Evolutionary conservation across 208 protist species (phyloP).

Genomic region (Trypanosoma cruzi): DNA sequence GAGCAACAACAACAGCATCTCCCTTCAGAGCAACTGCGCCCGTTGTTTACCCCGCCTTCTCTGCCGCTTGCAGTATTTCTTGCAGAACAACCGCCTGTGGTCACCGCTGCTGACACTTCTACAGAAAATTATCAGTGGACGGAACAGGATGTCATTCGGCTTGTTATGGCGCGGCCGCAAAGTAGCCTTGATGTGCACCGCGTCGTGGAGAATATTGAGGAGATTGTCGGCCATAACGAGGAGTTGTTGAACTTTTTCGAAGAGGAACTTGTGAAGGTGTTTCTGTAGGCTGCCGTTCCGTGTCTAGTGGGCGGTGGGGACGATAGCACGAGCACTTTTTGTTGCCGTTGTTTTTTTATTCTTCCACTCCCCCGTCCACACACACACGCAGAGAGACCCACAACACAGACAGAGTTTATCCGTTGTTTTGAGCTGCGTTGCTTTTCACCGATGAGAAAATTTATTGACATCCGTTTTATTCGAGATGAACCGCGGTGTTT

Average conservation of each 20-base stretch:
- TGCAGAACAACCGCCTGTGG: not conserved
- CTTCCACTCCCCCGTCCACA: too few species aligned
- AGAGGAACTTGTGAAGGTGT: slow-evolving; percentile 35
- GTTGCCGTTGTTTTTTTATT: not conserved
- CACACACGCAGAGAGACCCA: too few species aligned
- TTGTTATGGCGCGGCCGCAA: slow-evolving; percentile 59
- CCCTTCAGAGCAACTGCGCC: slow-evolving; percentile 7
- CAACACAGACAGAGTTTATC: too few species aligned
- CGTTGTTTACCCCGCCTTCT: slow-evolving; percentile 27
- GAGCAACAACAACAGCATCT: slow-evolving; percentile 1
- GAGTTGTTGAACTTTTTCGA: slow-evolving; percentile 46
- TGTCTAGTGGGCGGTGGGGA: not conserved
- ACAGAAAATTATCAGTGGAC: slow-evolving; percentile 29
- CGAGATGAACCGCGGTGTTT: not conserved
- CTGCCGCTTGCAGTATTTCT: slow-evolving; percentile 26
- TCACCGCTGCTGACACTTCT: not conserved
- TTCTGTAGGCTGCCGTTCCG: slow-evolving; percentile 2
- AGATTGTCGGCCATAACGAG: slow-evolving; percentile 41
- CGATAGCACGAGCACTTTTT: not conserved
- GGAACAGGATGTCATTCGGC: slow-evolving; percentile 51
- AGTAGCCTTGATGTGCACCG: slow-evolving; percentile 59
- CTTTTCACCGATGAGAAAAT: too few species aligned
- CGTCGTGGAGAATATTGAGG: slow-evolving; percentile 58
- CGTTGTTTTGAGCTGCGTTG: too few species aligned
- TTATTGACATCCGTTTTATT: not conserved